These are phyloP conservation scores for Grosmannia penicillata DNA, from an alignment of 2,329 filamentous ascomycete genomes.

Conservation along the genomic window DNA sequence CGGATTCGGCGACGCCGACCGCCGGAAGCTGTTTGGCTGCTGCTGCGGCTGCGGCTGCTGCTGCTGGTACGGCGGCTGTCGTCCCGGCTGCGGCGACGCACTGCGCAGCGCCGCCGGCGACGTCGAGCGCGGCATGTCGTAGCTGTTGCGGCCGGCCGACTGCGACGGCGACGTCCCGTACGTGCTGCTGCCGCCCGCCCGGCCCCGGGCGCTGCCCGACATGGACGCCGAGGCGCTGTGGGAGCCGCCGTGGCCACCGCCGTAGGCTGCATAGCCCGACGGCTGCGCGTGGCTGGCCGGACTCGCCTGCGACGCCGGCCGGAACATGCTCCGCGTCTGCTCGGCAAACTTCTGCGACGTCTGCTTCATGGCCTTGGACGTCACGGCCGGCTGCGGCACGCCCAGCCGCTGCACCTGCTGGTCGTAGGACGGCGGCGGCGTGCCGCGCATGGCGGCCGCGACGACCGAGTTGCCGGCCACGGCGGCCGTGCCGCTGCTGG, in stretches of 20 bases:
- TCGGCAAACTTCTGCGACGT: constrained; percentile 78
- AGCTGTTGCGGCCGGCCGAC: constrained; percentile 39
- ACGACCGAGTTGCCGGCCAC: constrained; percentile 26
- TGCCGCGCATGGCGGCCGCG: constrained; percentile 49
- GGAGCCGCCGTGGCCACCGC: too few relatives aligned
- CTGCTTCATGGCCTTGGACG: constrained; percentile 88
- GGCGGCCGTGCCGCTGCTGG: constrained; percentile 17
- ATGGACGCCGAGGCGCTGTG: neutral
- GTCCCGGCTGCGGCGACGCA: constrained; percentile 46
- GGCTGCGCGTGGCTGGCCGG: constrained; percentile 6
- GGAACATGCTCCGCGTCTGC: constrained; percentile 73
- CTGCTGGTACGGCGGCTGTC: constrained; percentile 18
- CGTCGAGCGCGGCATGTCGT: constrained; percentile 41
- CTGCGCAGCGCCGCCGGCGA: constrained; percentile 57
- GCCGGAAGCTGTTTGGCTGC: constrained; percentile 8
- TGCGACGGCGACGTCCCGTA: constrained; percentile 28
- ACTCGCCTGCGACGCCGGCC: neutral
- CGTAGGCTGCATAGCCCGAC: too few relatives aligned
- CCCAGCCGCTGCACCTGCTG: constrained; percentile 65
- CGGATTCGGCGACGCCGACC: constrained; percentile 38
- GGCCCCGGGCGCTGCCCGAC: neutral
- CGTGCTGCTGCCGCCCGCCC: too few relatives aligned
- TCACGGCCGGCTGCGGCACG: constrained; percentile 82
- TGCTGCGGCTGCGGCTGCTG: constrained; percentile 5
- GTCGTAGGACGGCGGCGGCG: constrained; percentile 80